Conservation (phyloP, 2,329 filamentous ascomycete species). For the Penicillium sp. region DNA sequence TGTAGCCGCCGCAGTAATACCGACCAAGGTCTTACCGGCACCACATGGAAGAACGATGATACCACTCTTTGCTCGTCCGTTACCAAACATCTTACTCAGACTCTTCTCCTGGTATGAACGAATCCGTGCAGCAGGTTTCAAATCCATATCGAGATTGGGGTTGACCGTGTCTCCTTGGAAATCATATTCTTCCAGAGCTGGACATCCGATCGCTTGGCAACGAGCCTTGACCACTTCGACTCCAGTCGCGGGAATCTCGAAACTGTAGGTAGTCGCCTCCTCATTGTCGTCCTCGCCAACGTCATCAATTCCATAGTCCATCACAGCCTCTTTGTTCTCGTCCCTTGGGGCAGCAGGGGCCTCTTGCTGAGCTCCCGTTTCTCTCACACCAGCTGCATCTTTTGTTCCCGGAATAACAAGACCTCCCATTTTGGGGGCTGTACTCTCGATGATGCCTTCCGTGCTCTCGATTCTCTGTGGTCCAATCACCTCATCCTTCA, state of each 20-base stretch:
- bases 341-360: conserved; percentile 42
- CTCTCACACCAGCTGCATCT: conserved; percentile 84
- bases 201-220: conserved; percentile 83
- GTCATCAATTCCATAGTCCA: conserved; percentile 70
- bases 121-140: conserved; percentile 56
- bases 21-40: conserved; percentile 94
- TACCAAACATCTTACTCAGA: conserved; percentile 98
- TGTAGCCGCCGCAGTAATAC: conserved; percentile 97
- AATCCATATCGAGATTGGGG: conserved; percentile 92
- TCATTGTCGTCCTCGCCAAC: conserved; percentile 80
- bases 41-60: conserved; percentile 97
- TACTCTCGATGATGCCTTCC: conserved; percentile 75
- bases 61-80: conserved; percentile 93
- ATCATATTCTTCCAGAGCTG: conserved; percentile 95
- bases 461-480: conserved; percentile 74
- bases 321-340: conserved; percentile 61
- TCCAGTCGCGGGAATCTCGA: conserved; percentile 81
- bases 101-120: conserved; percentile 87
- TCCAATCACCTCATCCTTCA: conserved; percentile 82
- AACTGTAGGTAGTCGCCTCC: conserved; percentile 85
- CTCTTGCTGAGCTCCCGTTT: conserved; percentile 59
- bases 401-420: conserved; percentile 94
- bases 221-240: conserved; percentile 89
- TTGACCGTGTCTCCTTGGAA: conserved; percentile 91
- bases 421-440: conserved; percentile 82